phyloP scores from a whole-genome alignment of 768 basidiomycete species.

The Boletus subcaerulescens region DNA sequence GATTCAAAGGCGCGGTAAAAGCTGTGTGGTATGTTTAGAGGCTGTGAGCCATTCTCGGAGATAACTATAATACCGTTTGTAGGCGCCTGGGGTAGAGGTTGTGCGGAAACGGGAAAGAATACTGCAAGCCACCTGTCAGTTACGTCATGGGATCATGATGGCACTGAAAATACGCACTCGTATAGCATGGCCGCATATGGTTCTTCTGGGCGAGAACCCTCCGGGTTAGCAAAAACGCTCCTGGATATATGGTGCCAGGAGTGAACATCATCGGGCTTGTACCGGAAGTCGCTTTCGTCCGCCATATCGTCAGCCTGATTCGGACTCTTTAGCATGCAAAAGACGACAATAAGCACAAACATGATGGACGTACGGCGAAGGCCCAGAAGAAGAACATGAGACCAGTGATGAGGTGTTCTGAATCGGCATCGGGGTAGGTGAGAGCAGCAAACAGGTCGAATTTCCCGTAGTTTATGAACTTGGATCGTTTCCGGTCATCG shows the following conservation, averaged over 20 bases:
- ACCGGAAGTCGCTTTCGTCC: conserved; percentile 35
- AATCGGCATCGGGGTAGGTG: conserved; percentile 38
- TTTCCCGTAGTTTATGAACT: conserved; percentile 37
- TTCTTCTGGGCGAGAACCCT: conserved; percentile 29
- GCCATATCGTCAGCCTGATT: conserved; percentile 36
- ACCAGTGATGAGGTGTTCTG: conserved; percentile 33
- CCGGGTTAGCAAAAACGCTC: conserved; percentile 27
- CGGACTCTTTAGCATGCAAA: conserved; percentile 2
- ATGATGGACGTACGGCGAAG: conserved; percentile 30
- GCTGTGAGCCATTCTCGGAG: not conserved
- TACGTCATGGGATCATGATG: conserved; percentile 10
- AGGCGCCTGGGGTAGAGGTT: conserved; percentile 37
- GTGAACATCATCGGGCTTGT: conserved; percentile 34
- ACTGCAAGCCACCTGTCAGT: conserved; percentile 13
- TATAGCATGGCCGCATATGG: conserved; percentile 40
- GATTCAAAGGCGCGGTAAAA: conserved; percentile 35
- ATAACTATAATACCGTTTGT: conserved; percentile 25
- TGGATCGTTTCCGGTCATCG: conserved; percentile 33
- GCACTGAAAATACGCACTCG: conserved; percentile 27
- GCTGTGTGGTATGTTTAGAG: conserved; percentile 17
- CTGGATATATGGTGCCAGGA: conserved; percentile 34
- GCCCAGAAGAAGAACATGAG: conserved; percentile 40
- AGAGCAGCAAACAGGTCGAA: conserved; percentile 39
- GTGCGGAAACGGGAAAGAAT: conserved; percentile 34
- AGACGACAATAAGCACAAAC: not conserved